These are phyloP conservation scores for Magnaporthales sp. DNA, from an alignment of 2,329 filamentous ascomycete genomes.

Conservation along the genomic window DNA sequence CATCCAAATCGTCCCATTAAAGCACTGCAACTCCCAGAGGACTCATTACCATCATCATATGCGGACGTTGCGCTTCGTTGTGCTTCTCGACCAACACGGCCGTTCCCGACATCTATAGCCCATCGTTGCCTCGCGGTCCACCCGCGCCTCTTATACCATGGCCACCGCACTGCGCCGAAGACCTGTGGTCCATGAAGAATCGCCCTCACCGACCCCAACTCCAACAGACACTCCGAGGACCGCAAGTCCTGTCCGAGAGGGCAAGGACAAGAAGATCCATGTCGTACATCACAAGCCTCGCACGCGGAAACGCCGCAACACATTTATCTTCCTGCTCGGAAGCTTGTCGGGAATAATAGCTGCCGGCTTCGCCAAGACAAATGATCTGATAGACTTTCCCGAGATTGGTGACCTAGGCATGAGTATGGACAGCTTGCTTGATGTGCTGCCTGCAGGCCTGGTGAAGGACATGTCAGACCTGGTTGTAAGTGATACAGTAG, in stretches of 20 bases:
- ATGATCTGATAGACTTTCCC: constrained; percentile 78
- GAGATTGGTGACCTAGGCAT: constrained; percentile 67
- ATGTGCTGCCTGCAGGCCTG: constrained; percentile 79
- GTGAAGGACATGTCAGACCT: constrained; percentile 80
- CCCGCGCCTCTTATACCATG: constrained; percentile 10
- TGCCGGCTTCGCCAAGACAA: constrained; percentile 78
- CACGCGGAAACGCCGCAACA: constrained; percentile 63
- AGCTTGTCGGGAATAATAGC: constrained; percentile 84
- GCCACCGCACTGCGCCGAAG: constrained; percentile 18
- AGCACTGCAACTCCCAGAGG: not conserved
- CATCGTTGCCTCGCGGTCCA: not conserved
- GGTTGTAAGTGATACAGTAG: constrained; percentile 48
- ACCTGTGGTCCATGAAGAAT: constrained; percentile 12
- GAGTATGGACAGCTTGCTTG: constrained; percentile 78
- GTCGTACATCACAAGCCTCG: constrained; percentile 33
- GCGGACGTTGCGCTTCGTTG: not conserved
- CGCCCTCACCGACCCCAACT: constrained; percentile 20
- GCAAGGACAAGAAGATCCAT: constrained; percentile 24
- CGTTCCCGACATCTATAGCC: not conserved
- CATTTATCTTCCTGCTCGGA: constrained; percentile 79
- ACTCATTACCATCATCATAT: not conserved
- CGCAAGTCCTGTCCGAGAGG: constrained; percentile 14
- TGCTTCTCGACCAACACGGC: not conserved
- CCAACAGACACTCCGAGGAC: constrained; percentile 9
- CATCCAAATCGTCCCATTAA: not conserved